Conservation (phyloP, 805 yeast species). For the Teunomyces aglyptinius region DNA sequence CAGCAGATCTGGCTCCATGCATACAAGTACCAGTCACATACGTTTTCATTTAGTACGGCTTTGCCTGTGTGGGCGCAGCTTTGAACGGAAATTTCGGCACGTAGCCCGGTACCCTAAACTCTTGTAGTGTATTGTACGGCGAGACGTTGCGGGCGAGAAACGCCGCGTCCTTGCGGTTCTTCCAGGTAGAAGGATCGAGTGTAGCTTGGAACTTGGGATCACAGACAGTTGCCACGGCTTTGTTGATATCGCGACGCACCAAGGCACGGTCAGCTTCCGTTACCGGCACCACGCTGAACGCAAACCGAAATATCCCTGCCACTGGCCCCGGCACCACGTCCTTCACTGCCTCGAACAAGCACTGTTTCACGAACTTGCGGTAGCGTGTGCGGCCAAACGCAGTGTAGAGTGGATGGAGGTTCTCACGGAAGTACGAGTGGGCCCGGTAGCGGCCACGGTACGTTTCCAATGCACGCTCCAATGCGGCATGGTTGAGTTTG, state of each 20-base stretch:
- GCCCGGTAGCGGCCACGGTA: constrained; percentile 30
- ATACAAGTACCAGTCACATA: constrained; percentile 20
- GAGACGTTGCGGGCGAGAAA: neutral
- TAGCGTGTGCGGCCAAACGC: constrained; percentile 30
- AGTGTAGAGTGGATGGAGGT: constrained; percentile 29
- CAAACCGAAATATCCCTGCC: constrained; percentile 26
- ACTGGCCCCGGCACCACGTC: constrained; percentile 11
- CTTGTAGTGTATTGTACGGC: constrained; percentile 11
- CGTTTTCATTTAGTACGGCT: constrained; percentile 40
- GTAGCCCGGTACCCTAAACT: constrained; percentile 14
- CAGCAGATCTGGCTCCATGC: constrained; percentile 51
- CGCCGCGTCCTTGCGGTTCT: constrained; percentile 1
- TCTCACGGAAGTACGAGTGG: constrained; percentile 21
- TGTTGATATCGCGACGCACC: constrained; percentile 10
- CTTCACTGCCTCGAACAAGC: constrained; percentile 7
- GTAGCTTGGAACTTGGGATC: neutral
- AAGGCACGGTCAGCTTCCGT: constrained; percentile 14
- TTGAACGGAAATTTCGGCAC: constrained; percentile 25
- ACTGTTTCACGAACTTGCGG: constrained; percentile 17
- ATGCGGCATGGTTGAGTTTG: constrained; percentile 23
- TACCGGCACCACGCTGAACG: constrained; percentile 18
- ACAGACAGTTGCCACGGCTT: constrained; percentile 10
- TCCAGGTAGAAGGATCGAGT: neutral
- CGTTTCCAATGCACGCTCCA: constrained; percentile 17
- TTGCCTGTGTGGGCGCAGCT: constrained; percentile 45